These are phyloP conservation scores for Fusarium pilosicola DNA, from an alignment of 2,329 filamentous ascomycete genomes.

Conservation along the genomic window DNA sequence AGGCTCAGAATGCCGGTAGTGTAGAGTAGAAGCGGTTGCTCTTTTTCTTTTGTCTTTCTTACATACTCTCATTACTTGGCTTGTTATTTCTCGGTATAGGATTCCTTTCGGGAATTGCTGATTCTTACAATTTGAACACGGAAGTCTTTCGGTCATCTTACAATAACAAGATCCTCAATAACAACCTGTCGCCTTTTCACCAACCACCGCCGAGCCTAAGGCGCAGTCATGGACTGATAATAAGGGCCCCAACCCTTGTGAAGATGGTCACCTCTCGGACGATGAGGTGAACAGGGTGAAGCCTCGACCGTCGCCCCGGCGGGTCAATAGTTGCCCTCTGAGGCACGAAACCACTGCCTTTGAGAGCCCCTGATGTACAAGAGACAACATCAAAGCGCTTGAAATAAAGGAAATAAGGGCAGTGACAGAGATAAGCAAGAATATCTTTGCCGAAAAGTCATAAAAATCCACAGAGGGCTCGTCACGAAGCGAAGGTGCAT, in stretches of 20 bases:
- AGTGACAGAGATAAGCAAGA: too few relatives aligned
- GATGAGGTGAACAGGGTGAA: background rate
- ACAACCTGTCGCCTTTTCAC: background rate
- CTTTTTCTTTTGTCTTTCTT: background rate
- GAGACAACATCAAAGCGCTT: rapidly evolving
- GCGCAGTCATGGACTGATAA: rapidly evolving
- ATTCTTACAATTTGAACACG: background rate
- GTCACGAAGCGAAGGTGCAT: too few relatives aligned
- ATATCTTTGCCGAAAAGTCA: rapidly evolving
- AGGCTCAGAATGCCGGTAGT: background rate
- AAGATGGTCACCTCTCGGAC: rapidly evolving
- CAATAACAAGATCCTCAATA: background rate
- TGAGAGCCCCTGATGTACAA: background rate
- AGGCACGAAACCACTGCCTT: rapidly evolving
- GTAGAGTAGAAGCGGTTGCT: background rate
- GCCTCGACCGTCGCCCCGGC: background rate
- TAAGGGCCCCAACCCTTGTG: rapidly evolving
- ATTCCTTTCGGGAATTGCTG: rapidly evolving
- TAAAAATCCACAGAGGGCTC: too few relatives aligned
- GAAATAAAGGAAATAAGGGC: rapidly evolving
- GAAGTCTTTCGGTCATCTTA: background rate
- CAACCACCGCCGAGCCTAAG: rapidly evolving
- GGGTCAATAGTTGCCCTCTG: background rate
- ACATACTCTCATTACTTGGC: background rate
- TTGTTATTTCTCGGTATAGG: rapidly evolving